A percentile compares a stretch with the other conserved stretches of the same genome.
These are phyloP conservation scores for Xerocomellus intermedius DNA, from an alignment of 768 basidiomycete species.

Conservation along the genomic window DNA sequence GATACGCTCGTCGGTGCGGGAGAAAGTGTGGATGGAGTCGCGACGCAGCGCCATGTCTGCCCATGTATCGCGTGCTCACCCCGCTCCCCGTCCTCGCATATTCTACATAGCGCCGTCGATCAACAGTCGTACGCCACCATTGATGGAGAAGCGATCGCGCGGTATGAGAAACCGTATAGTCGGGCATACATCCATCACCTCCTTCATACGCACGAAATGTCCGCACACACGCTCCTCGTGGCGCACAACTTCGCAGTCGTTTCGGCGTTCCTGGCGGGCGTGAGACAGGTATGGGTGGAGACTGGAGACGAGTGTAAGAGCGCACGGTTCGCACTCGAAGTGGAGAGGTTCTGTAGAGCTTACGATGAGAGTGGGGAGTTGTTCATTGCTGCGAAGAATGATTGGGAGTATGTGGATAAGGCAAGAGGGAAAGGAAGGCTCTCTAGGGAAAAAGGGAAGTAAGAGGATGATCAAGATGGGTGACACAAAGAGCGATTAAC, in stretches of 20 bases:
- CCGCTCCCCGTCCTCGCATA: constrained; percentile 29
- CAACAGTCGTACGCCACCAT: constrained; percentile 18
- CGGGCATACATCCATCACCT: constrained; percentile 82
- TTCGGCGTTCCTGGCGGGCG: constrained; percentile 58
- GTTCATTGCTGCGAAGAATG: constrained; percentile 48
- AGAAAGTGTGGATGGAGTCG: neutral
- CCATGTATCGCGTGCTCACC: constrained; percentile 60
- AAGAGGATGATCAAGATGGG: constrained; percentile 4
- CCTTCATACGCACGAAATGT: constrained; percentile 88
- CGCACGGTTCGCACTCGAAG: constrained; percentile 41
- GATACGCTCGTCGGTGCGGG: constrained; percentile 31
- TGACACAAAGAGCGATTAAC: neutral
- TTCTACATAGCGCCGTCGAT: constrained; percentile 50
- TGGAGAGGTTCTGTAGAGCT: constrained; percentile 44
- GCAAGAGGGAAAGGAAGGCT: constrained; percentile 77
- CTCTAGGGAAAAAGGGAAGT: constrained; percentile 55
- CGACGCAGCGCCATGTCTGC: constrained; percentile 33
- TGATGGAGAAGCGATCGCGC: neutral
- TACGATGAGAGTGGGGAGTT: constrained; percentile 53
- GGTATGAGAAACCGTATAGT: constrained; percentile 35
- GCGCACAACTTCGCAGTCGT: constrained; percentile 76
- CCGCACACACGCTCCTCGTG: constrained; percentile 69
- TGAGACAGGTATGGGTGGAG: constrained; percentile 41
- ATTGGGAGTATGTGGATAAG: constrained; percentile 66
- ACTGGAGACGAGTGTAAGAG: neutral